A percentile compares a stretch with the other conserved stretches of the same genome.
Evolutionary conservation across 768 basidiomycete species (phyloP).

Genomic region (Ramaria sp.): DNA sequence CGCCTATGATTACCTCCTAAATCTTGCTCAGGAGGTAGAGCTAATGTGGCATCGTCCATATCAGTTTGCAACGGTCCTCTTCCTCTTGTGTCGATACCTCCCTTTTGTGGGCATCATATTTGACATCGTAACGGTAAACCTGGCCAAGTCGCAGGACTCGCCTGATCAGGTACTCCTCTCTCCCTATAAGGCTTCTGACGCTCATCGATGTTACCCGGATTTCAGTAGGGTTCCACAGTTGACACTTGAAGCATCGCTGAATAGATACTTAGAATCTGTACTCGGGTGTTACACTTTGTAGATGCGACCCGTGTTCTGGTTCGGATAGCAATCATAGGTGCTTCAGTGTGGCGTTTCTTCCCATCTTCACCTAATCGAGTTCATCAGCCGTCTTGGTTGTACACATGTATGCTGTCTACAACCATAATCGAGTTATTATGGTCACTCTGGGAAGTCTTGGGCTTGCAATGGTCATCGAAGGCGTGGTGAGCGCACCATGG

Average conservation of each 20-base stretch:
- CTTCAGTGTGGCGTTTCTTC: background rate
- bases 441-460: background rate
- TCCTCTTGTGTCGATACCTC: slow-evolving; percentile 2
- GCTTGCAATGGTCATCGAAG: background rate
- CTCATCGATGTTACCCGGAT: background rate
- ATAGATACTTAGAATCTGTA: background rate
- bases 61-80: background rate
- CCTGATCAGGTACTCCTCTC: background rate
- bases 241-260: background rate
- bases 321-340: background rate
- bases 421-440: background rate
- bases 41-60: slow-evolving; percentile 1
- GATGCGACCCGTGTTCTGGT: background rate
- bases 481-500: background rate
- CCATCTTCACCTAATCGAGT: background rate
- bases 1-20: slow-evolving; percentile 5
- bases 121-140: background rate
- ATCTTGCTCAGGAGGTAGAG: background rate
- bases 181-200: background rate
- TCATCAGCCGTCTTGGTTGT: background rate
- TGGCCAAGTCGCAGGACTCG: background rate
- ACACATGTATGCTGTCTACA: slow-evolving; percentile 7
- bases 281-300: background rate
- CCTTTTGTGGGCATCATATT: slow-evolving; percentile 3
- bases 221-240: background rate